Base-by-base conservation (phyloP, 441 rosid species). In the Euphorbia corollata region DNA sequence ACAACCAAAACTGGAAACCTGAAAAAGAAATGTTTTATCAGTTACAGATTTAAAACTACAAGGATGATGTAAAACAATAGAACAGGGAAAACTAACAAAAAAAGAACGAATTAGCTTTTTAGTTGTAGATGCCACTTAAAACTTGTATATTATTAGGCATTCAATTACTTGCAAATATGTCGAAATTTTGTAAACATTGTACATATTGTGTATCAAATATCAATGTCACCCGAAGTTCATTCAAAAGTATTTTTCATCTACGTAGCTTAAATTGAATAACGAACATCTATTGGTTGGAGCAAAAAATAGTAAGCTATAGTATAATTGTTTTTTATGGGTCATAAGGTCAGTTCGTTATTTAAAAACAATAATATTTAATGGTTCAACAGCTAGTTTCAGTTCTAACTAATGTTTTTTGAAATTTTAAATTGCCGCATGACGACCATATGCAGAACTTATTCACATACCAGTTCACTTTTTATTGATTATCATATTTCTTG, bases 1-100 rank as follows among this genome's bases (percentile, higher is more conserved):
- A 92, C 96, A 45, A 81, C 90, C 81, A 95, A 77, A 82, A 95
- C 79, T 39, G 91, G 96, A 81, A 79, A 85, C 82, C 99, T 95
- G 89, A 66, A 86, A 63, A 50, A 73, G 47, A 69, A 66, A 70
- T 39, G 50, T 41, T 62, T 16, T 19, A 34, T 2, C 24, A 4
- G 53, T 20, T n/a, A 59, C 16, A 18, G 20, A 3, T 41, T 5
- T 30, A 34, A 38, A 38, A 27, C 32, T 27, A 27, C 19, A 50
- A 13, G 13, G n/a, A 67, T 59, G 10, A 8, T 6, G 32, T 20
- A 36, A 54, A 54, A 13, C 20, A 55, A 16, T 20, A 23, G 4
- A 36, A 50, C 8, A 16, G 6, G 1, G n/a, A 24, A 57, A 30
- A 6, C 6, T 10, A 15, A 20, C 41, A 30, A 11, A 48, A 27